Conservation (phyloP, 2,329 filamentous ascomycete species). For the Nigrospora sphaerica region DNA sequence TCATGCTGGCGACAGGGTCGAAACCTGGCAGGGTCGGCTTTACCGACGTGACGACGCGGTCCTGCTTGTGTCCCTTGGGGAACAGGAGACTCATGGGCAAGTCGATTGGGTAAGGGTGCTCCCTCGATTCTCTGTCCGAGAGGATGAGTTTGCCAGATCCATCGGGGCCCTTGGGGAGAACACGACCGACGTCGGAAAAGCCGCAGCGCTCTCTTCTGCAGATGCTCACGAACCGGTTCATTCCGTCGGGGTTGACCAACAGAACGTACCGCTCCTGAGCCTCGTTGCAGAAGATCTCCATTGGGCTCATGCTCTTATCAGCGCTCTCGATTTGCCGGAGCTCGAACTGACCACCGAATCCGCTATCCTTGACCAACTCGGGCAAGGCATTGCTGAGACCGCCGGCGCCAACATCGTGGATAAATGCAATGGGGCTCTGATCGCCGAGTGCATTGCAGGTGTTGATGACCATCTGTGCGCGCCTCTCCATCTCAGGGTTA, state of each 20-base stretch:
- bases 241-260: conserved; percentile 70
- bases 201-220: conserved; percentile 77
- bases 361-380: conserved; percentile 70
- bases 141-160: conserved; percentile 70
- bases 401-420: conserved; percentile 94
- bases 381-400: conserved; percentile 71
- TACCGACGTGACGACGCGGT: conserved; percentile 8
- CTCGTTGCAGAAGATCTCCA: conserved; percentile 98
- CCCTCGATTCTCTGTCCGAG: conserved; percentile 13
- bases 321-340: conserved; percentile 89
- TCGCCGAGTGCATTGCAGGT: conserved; percentile 78
- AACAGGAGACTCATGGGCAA: conserved; percentile 8
- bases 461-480: conserved; percentile 98
- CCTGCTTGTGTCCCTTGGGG: conserved; percentile 4
- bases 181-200: conserved; percentile 83
- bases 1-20: conserved; percentile 59
- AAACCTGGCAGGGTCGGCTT: conserved; percentile 38
- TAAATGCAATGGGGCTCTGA: conserved; percentile 88
- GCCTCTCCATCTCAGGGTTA: conserved; percentile 91
- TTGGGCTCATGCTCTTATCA: conserved; percentile 85
- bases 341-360: conserved; percentile 85
- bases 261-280: conserved; percentile 95
- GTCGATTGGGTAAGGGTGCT: conserved; percentile 7
- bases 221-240: conserved; percentile 68
- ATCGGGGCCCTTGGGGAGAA: conserved; percentile 52